These are phyloP conservation scores for Jacaranda mimosifolia DNA, from an alignment of 257 asterid species.

Conservation along the genomic window DNA sequence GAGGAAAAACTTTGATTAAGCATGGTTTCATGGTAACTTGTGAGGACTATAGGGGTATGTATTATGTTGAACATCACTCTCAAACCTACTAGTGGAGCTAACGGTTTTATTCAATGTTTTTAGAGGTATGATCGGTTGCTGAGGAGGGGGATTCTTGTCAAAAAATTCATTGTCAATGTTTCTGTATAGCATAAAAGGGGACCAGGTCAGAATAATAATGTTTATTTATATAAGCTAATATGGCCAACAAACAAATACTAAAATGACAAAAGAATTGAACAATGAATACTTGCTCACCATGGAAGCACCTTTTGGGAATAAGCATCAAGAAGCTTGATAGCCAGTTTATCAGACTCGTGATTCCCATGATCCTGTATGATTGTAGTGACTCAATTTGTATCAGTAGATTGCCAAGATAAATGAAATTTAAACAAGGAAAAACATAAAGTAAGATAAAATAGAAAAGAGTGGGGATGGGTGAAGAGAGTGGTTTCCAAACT, in stretches of 20 bases:
- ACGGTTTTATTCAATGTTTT: neutral
- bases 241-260: constrained; percentile 13
- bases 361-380: constrained; percentile 66
- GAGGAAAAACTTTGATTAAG: neutral
- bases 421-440: constrained; percentile 19
- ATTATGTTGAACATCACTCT: too few relatives aligned
- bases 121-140: neutral
- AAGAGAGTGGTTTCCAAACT: neutral
- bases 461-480: neutral
- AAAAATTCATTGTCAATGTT: neutral
- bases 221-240: neutral
- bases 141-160: neutral
- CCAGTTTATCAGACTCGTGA: constrained; percentile 50
- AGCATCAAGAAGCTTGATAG: constrained; percentile 75
- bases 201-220: neutral
- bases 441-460: neutral
- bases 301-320: constrained; percentile 79
- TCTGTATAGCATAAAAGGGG: neutral
- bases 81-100: too few relatives aligned
- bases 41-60: neutral
- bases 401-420: constrained; percentile 34
- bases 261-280: neutral
- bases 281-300: constrained; percentile 57
- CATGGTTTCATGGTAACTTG: neutral
- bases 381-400: constrained; percentile 29